phyloP scores from a whole-genome alignment of 306 rosid species.

The Vachellia collinsii region DNA sequence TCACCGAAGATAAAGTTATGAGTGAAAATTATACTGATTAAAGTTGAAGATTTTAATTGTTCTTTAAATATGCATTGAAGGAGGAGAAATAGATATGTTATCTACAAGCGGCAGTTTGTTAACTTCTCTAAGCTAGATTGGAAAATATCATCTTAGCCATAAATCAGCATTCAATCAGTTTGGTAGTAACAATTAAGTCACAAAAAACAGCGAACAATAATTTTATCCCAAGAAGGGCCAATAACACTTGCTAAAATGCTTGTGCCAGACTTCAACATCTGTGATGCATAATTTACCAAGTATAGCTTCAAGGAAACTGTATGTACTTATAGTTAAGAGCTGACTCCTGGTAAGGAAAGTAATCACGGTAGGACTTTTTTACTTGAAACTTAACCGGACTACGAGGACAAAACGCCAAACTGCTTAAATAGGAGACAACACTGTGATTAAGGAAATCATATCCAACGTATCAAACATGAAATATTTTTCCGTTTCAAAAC shows the following conservation, averaged over 20 bases:
- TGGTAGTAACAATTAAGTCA: constrained; percentile 1
- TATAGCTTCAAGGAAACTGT: constrained; percentile 6
- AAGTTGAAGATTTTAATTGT: neutral
- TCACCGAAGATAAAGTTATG: constrained; percentile 18
- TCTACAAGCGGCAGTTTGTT: constrained; percentile 17
- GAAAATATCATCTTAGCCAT: constrained; percentile 4
- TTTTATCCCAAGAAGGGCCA: neutral
- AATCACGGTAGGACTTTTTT: neutral
- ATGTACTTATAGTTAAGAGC: neutral
- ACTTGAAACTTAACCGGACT: neutral
- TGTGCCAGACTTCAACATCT: constrained; percentile 1
- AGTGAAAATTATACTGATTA: constrained; percentile 13
- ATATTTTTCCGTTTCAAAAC: constrained; percentile 9
- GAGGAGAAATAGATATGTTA: neutral
- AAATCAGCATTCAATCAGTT: constrained; percentile 23
- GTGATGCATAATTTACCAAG: neutral
- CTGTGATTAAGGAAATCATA: constrained; percentile 16
- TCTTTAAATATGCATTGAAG: neutral
- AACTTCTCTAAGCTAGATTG: constrained; percentile 14
- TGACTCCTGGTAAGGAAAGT: neutral
- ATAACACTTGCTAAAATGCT: neutral
- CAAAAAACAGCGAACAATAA: neutral
- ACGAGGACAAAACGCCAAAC: constrained; percentile 1
- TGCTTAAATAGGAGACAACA: neutral
- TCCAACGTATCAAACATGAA: constrained; percentile 14